Evolutionary conservation across 2,329 filamentous ascomycete species (phyloP), one percentile per base, ranked within the genome.

Genomic region (Neopestalotiopsis sp.): DNA sequence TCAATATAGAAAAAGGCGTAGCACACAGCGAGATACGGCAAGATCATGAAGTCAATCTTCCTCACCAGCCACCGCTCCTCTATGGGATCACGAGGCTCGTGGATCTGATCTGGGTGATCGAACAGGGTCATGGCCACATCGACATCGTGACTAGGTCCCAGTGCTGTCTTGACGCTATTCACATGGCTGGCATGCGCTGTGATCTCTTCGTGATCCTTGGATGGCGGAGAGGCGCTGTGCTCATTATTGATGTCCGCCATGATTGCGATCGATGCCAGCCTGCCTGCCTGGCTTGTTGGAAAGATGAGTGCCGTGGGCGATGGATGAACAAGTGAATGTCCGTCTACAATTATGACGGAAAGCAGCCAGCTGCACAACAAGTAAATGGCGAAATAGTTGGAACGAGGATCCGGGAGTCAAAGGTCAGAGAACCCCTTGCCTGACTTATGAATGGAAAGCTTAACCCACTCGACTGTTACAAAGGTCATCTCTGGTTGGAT

Each of bases 1-100:
- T 79, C 77, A 40, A 87, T 86, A 68, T 86, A 87, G 69, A 80
- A 81, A 74, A 87, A 87, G 1, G 84, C 83, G 74, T 87, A 87
- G 71, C 84, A 87, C 61, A 88, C 84, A 2, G 82, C 83, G 49
- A 88, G 74, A 69, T 86, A 86, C 2, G 88, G 88, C n/a, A 90
- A 70, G 70, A 90, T 88, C 83, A 88, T 87, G 5, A 85, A 79
- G 71, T 90, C 88, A 67, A 90, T 87, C 75, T 89, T 90, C 72
- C 86, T 80, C 17, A 76, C 75, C 7, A 84, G 75, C 70, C 10
- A 34, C 9, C 64, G 64, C 61, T 75, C 74, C 42, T 75, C 73
- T 13, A 30, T 56, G 0, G 73, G 74, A 40, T 75, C 73, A 4
- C 71, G 67, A 4, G 73, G 68, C 49, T 73, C 73, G 59, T 74